Conservation (phyloP, 192 early-diverging fungal genomes). For the Gorgonomyces haynaldii region DNA sequence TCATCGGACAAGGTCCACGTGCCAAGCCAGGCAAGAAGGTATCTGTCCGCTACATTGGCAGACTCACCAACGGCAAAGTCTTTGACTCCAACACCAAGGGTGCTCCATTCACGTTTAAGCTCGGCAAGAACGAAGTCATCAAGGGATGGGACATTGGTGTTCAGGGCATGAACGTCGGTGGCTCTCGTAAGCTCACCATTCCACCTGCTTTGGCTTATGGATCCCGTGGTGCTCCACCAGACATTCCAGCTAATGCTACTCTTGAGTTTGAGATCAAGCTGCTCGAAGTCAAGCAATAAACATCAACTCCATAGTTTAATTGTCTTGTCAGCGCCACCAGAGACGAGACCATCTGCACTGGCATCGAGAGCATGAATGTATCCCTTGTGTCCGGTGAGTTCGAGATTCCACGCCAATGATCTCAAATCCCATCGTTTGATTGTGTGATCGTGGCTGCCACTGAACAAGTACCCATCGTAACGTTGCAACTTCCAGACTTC, state of each 20-base stretch:
- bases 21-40: constrained; percentile 57
- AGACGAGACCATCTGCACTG: not conserved
- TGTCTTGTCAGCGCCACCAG: constrained; percentile 6
- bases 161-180: constrained; percentile 81
- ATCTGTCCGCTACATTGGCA: constrained; percentile 93
- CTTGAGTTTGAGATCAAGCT: constrained; percentile 87
- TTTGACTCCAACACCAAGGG: constrained; percentile 93
- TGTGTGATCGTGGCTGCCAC: constrained; percentile 25
- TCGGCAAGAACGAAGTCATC: constrained; percentile 84
- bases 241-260: constrained; percentile 76
- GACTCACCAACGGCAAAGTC: constrained; percentile 81
- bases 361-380: constrained; percentile 4
- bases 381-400: constrained; percentile 24
- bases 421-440: constrained; percentile 28
- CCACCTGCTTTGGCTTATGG: constrained; percentile 65
- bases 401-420: constrained; percentile 9
- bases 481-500: constrained; percentile 18
- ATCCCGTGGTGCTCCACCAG: constrained; percentile 75
- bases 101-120: constrained; percentile 76
- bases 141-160: constrained; percentile 90
- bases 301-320: constrained; percentile 11
- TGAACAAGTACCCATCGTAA: constrained; percentile 18
- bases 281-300: constrained; percentile 28
- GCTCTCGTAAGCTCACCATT: constrained; percentile 81
- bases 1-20: constrained; percentile 45